A percentile compares a stretch with the other conserved stretches of the same genome.
Evolutionary conservation across 2,329 filamentous ascomycete genomes (phyloP).

Genomic region (Talaromyces sp.): DNA sequence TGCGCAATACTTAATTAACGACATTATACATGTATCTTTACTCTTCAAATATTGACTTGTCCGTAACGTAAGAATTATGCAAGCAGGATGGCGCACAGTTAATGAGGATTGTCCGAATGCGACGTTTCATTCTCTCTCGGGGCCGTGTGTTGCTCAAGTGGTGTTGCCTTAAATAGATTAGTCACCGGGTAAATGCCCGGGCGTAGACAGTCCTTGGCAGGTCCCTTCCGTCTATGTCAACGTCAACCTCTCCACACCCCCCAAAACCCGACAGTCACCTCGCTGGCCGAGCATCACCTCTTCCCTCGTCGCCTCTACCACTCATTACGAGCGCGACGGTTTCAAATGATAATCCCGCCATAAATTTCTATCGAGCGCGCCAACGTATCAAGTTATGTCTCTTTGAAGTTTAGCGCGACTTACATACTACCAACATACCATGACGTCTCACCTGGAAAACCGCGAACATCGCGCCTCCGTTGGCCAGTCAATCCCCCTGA

Average conservation of each 20-base stretch:
- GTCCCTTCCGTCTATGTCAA: background rate
- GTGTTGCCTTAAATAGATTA: too few relatives aligned
- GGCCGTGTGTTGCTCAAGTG: too few relatives aligned
- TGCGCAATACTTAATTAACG: too few relatives aligned
- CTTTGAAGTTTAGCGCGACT: background rate
- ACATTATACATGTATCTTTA: too few relatives aligned
- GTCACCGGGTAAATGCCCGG: background rate
- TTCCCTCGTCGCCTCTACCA: background rate
- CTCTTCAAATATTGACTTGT: too few relatives aligned
- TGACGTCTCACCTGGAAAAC: slow-evolving; percentile 13
- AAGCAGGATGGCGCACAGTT: too few relatives aligned
- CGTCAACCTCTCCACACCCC: background rate
- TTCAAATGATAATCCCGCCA: slow-evolving; percentile 1
- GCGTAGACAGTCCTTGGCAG: too few relatives aligned
- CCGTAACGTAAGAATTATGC: too few relatives aligned
- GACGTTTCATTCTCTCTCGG: too few relatives aligned
- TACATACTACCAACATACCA: background rate
- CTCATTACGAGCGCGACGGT: background rate
- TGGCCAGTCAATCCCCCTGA: slow-evolving; percentile 31
- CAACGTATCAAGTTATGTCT: background rate
- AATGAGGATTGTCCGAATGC: too few relatives aligned
- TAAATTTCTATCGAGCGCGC: background rate
- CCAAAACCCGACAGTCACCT: background rate
- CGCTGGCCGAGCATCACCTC: slow-evolving; percentile 10
- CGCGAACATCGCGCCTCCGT: slow-evolving; percentile 22